Conservation (phyloP, 331 rosid species). For the Quercus phellos region DNA sequence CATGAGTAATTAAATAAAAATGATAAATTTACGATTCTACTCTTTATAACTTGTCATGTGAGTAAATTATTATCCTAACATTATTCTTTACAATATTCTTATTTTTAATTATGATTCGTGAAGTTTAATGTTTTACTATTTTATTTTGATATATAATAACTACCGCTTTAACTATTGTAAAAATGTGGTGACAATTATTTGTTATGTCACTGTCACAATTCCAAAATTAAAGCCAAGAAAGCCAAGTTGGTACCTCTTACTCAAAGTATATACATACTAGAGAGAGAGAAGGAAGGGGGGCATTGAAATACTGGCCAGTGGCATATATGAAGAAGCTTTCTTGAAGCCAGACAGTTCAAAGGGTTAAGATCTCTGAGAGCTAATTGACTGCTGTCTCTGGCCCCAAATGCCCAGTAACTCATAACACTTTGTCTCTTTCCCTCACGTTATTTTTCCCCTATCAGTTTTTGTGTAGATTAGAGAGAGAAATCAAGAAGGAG, state of each 20-base stretch:
- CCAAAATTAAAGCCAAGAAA: background rate
- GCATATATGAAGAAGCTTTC: constrained; percentile 33
- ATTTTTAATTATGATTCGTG: too few species aligned
- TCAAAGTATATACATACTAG: background rate
- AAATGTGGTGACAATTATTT: too few species aligned
- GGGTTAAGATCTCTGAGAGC: constrained; percentile 17
- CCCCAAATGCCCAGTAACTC: constrained; percentile 49
- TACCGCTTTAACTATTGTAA: too few species aligned
- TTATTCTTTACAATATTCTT: too few species aligned
- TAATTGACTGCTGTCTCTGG: constrained; percentile 37
- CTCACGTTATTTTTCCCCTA: background rate
- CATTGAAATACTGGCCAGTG: background rate
- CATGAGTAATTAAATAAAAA: accelerated
- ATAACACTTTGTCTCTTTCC: constrained; percentile 48
- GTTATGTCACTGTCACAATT: background rate
- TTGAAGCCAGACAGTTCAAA: constrained; percentile 26
- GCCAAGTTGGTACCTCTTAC: constrained; percentile 16
- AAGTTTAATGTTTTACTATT: too few species aligned
- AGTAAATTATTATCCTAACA: accelerated
- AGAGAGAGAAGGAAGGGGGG: constrained; percentile 13
- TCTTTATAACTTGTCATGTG: accelerated
- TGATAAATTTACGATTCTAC: accelerated
- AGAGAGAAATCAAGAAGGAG: background rate
- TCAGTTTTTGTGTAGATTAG: background rate
- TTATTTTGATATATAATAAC: too few species aligned